Evolutionary conservation across 2,329 filamentous ascomycete genomes (phyloP), one percentile per base, ranked within the genome.

Genomic region (Trichoderma sp.): DNA sequence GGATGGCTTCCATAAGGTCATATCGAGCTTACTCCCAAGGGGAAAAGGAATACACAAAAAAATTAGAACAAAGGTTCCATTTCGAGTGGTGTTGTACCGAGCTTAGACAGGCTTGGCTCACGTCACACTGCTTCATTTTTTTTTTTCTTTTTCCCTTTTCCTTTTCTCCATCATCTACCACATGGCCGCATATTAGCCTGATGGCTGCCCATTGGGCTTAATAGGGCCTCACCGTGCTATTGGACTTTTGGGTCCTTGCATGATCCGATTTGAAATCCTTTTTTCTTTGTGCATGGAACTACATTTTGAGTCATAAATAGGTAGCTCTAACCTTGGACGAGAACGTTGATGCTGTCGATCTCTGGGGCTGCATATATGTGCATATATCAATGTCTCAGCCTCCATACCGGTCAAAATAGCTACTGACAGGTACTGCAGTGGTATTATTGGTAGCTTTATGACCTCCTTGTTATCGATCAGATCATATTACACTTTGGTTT

Each of bases 351-450:
- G n/a, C 28, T 24, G 53, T 14, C 11, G 18, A 32, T 47, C 12
- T 12, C 14, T 18, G 7, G 12, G 24, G 26, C 18, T 21, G 34
- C 53, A 61, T 60, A 32, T 47, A 60, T 14, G 28, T 60, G 28
- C 36, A 21, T 60, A 28, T n/a, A 51, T 32, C 66, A 70, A 62
- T 70, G 66, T 62, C 39, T 70, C 57, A 70, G 57, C 66, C 66
- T 62, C 39, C 66, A 70, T 70, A 36, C 57, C 57, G 21, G 26
- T 14, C 12, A 28, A n/a, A 28, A 32, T 30, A 53, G 36, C 30
- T 67, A 30, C n/a, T 57, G 64, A 39, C 21, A 53, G 47, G 47
- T 36, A 51, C 64, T 36, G 26, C 66, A 9, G 43, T 28, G 11
- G 14, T 21, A 39, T 62, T 30, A n/a, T 51, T 69, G 56, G 57